A percentile compares a stretch with the other conserved stretches of the same genome.
Evolutionary conservation across 2,329 filamentous ascomycete species (phyloP).

Genomic region (Elsinoe ampelina): DNA sequence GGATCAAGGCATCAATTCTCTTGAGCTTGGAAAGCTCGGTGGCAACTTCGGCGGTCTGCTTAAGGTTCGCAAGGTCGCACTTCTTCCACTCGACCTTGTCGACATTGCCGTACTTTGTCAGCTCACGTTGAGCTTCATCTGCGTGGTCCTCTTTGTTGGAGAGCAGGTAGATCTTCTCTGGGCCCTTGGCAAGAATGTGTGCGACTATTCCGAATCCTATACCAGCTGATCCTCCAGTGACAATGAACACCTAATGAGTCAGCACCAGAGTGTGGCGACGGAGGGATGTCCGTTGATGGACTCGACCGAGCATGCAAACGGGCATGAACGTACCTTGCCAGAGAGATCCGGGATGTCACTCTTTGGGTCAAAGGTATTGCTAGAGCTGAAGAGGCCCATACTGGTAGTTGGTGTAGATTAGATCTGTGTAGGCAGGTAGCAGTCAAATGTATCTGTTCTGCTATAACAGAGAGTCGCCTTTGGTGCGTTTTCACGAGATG

Average conservation of each 20-base stretch:
- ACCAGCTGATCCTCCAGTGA: conserved; percentile 42
- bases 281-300: background rate
- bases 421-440: too few relatives aligned
- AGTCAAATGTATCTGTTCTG: background rate
- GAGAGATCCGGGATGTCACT: conserved; percentile 33
- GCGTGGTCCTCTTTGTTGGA: conserved; percentile 42
- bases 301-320: background rate
- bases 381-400: conserved; percentile 9
- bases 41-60: conserved; percentile 38
- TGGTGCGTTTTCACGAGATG: background rate
- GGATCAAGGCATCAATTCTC: conserved; percentile 39
- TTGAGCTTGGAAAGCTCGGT: conserved; percentile 34
- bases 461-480: background rate
- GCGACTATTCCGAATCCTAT: conserved; percentile 45
- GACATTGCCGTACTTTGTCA: conserved; percentile 38
- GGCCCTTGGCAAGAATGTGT: conserved; percentile 44
- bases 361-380: conserved; percentile 33
- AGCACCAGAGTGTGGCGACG: background rate
- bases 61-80: conserved; percentile 39
- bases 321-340: conserved; percentile 25
- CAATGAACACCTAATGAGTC: conserved; percentile 33
- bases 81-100: conserved; percentile 37
- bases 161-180: conserved; percentile 39
- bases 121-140: conserved; percentile 34
- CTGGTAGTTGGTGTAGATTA: background rate